Conservation (phyloP, 768 basidiomycete genomes). For the Termitomyces bulborhizus region DNA sequence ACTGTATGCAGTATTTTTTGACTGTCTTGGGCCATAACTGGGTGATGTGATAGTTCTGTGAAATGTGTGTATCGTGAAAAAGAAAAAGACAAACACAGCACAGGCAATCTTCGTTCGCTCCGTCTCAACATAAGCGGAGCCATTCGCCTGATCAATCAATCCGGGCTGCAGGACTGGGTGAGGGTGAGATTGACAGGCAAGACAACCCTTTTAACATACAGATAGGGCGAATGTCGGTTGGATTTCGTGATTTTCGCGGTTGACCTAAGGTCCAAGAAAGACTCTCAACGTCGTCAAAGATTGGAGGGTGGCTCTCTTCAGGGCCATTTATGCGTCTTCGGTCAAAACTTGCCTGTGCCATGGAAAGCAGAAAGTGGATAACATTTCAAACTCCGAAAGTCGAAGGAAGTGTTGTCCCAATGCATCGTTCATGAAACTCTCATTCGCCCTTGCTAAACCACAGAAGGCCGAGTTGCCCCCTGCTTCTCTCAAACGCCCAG, state of each 20-base stretch:
- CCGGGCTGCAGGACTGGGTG: constrained; percentile 79
- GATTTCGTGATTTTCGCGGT: constrained; percentile 43
- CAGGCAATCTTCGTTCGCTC: constrained; percentile 91
- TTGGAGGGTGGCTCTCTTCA: constrained; percentile 69
- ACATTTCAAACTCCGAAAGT: constrained; percentile 27
- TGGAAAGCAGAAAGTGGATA: constrained; percentile 12
- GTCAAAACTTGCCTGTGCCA: constrained; percentile 64
- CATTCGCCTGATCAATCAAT: constrained; percentile 89
- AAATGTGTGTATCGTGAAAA: constrained; percentile 1
- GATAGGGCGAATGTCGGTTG: constrained; percentile 75
- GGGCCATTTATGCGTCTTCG: constrained; percentile 88
- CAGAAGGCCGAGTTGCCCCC: constrained; percentile 39
- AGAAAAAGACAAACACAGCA: constrained; percentile 70
- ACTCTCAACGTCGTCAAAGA: constrained; percentile 35
- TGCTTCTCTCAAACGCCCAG: constrained; percentile 48
- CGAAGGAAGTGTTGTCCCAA: not conserved
- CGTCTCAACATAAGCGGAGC: constrained; percentile 95
- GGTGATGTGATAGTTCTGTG: constrained; percentile 4
- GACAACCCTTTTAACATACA: constrained; percentile 43
- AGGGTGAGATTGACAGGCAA: constrained; percentile 6
- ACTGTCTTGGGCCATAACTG: constrained; percentile 83
- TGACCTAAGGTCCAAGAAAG: constrained; percentile 26
- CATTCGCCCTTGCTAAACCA: constrained; percentile 75
- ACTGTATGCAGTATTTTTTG: constrained; percentile 73
- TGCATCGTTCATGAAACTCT: constrained; percentile 68